phyloP scores from a whole-genome alignment of 129 eudicot species.

The Helianthus annuus region DNA sequence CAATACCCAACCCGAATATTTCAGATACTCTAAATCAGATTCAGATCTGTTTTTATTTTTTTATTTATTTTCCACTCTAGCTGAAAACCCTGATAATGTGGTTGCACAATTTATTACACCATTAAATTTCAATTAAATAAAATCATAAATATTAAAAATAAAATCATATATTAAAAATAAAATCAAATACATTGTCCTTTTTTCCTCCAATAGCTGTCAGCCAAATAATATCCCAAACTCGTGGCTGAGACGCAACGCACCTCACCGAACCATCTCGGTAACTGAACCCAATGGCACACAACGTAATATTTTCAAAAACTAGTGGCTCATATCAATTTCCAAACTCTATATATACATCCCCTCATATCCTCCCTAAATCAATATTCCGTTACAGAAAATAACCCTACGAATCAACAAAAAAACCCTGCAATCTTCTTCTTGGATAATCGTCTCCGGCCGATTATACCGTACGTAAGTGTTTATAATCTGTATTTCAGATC shows the following conservation, averaged over 20 bases:
- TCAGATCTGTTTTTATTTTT: no score
- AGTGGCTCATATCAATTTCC: constrained; percentile 19
- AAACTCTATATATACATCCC: constrained; percentile 15
- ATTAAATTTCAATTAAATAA: no score
- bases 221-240: constrained; percentile 32
- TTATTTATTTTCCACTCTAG: no score
- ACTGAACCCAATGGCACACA: constrained; percentile 26
- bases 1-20: no score
- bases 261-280: constrained; percentile 18
- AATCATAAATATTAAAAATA: neutral
- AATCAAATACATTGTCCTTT: neutral
- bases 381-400: neutral
- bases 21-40: no score
- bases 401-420: neutral
- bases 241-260: constrained; percentile 32
- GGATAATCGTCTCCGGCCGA: neutral
- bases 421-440: neutral
- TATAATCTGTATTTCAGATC: neutral
- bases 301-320: constrained; percentile 24
- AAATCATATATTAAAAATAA: neutral
- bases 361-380: neutral
- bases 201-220: constrained; percentile 13
- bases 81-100: no score
- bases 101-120: no score
- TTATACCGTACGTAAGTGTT: neutral